phyloP scores from a whole-genome alignment of 768 basidiomycete species.

The Trametes coccinea region DNA sequence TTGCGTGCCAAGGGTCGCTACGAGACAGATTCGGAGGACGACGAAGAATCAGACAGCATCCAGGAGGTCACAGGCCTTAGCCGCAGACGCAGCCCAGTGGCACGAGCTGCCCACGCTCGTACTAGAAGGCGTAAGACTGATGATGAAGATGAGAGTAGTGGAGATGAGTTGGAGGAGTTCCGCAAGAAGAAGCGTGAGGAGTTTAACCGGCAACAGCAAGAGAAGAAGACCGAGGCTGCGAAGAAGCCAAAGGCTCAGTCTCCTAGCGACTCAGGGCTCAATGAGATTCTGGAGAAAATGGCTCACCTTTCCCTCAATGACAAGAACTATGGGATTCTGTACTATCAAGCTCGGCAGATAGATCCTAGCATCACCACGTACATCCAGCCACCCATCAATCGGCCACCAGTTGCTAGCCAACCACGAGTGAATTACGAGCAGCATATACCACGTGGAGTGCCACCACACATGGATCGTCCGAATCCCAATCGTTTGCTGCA shows the following conservation, averaged over 20 bases:
- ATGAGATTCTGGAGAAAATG: background rate
- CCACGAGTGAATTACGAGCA: background rate
- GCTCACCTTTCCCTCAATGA: conserved; percentile 5
- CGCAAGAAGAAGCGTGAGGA: no score
- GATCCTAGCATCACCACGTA: no score
- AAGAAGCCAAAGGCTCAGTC: no score
- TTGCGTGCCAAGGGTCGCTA: background rate
- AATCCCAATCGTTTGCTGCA: background rate
- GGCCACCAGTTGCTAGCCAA: background rate
- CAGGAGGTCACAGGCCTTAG: no score
- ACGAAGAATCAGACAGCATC: background rate
- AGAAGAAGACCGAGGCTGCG: no score
- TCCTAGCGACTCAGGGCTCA: no score
- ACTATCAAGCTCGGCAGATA: background rate
- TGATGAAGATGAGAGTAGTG: background rate
- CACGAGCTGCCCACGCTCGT: background rate
- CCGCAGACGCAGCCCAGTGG: background rate
- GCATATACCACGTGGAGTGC: background rate
- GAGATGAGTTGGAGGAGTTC: conserved; percentile 7
- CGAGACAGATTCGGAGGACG: background rate
- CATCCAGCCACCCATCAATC: no score
- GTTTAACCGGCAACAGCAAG: no score
- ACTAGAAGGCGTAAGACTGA: background rate
- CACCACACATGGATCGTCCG: conserved; percentile 3
- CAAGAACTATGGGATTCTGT: conserved; percentile 1